Percentiles rank a stretch among this genome's conserved stretches.
Evolutionary conservation across 495 filamentous ascomycete genomes (phyloP).

Genomic region (Peziza echinospora): DNA sequence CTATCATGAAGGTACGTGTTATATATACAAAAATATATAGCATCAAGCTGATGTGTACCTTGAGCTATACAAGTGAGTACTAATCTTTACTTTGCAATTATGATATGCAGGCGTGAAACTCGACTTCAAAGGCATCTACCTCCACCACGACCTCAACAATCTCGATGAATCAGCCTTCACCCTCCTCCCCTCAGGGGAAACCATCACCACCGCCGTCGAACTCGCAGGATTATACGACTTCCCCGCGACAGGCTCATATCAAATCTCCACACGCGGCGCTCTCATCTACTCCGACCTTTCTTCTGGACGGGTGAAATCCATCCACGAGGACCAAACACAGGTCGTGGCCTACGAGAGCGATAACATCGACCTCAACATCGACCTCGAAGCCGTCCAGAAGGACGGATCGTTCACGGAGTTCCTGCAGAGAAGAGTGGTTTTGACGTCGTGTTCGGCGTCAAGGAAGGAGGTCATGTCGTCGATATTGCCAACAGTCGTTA

Average conservation of each 20-base stretch:
- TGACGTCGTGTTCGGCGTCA: constrained; percentile 29
- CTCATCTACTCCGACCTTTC: no score
- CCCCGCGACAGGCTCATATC: constrained; percentile 26
- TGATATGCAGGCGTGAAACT: constrained; percentile 32
- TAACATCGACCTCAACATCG: constrained; percentile 26
- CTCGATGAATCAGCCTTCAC: constrained; percentile 33
- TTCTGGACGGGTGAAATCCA: no score
- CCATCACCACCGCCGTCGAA: constrained; percentile 35
- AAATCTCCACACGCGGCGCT: constrained; percentile 27
- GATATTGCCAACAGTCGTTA: constrained; percentile 29
- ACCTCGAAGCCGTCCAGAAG: constrained; percentile 29
- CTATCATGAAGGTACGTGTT: constrained; percentile 28
- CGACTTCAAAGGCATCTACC: constrained; percentile 35
- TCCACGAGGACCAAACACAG: no score
- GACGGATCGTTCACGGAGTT: constrained; percentile 26
- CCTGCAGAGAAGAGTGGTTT: constrained; percentile 27
- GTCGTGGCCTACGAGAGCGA: no score
- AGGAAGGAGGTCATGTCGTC: constrained; percentile 23
- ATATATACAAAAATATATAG: not conserved
- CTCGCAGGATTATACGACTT: constrained; percentile 36
- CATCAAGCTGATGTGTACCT: not conserved
- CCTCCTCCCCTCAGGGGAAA: constrained; percentile 33
- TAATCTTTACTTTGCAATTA: no score
- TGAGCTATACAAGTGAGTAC: not conserved
- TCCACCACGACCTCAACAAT: constrained; percentile 25